Percentiles rank a stretch among this genome's conserved stretches.
These are phyloP conservation scores for Tribonema minus DNA, from an alignment of 108 stramenopile genomes.

Conservation along the genomic window DNA sequence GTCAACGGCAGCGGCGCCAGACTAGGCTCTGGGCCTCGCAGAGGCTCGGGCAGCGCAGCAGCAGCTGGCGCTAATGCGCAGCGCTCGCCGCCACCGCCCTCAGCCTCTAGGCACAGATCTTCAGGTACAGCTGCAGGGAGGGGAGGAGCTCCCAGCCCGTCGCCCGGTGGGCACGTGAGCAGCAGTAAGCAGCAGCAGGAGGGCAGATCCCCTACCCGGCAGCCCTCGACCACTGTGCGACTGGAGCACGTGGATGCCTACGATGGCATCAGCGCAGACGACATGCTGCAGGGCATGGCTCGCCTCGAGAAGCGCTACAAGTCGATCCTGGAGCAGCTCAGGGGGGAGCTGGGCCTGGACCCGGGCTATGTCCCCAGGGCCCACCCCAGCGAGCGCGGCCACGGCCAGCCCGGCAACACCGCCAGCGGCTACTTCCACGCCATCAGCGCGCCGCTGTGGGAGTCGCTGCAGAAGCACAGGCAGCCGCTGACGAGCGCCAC, in stretches of 20 bases:
- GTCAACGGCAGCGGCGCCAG: too few relatives aligned
- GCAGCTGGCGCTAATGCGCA: too few relatives aligned
- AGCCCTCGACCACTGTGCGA: neutral
- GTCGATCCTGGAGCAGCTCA: conserved; percentile 1
- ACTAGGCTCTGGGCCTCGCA: too few relatives aligned
- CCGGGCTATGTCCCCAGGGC: neutral
- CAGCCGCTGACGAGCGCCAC: conserved; percentile 8
- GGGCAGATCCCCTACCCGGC: neutral
- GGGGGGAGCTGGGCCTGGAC: conserved; percentile 2
- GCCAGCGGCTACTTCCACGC: neutral
- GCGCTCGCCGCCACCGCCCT: too few relatives aligned
- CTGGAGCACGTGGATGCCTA: neutral
- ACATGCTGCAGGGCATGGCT: neutral
- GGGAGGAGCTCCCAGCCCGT: neutral
- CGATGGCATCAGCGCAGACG: neutral
- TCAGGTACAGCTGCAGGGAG: too few relatives aligned
- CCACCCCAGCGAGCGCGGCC: neutral
- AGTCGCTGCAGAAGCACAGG: neutral
- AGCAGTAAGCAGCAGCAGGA: neutral
- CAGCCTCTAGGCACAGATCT: too few relatives aligned
- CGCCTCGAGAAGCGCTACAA: conserved; percentile 23
- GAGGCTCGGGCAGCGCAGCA: too few relatives aligned
- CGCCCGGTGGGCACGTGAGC: neutral
- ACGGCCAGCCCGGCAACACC: neutral
- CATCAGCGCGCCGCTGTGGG: neutral